These are phyloP conservation scores for Penicillium cinerascens DNA, from an alignment of 495 filamentous ascomycete genomes.

Conservation along the genomic window DNA sequence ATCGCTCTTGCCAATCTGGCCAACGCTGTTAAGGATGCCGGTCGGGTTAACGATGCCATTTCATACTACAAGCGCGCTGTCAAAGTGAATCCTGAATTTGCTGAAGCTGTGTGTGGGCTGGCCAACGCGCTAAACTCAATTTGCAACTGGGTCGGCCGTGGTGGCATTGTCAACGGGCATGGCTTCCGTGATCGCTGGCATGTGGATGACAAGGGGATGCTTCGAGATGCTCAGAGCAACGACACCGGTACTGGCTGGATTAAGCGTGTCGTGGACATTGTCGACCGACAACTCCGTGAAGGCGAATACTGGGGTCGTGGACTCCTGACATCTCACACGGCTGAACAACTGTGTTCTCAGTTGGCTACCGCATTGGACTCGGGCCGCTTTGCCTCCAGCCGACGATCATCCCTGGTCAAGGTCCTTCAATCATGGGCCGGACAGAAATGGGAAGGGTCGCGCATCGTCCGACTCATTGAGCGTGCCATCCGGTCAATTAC, in stretches of 20 bases:
- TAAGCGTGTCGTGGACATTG: constrained; percentile 91
- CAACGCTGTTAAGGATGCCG: constrained; percentile 97
- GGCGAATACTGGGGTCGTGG: constrained; percentile 86
- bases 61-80: constrained; percentile 89
- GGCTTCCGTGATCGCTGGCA: constrained; percentile 90
- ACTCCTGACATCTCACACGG: constrained; percentile 53
- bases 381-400: constrained; percentile 27
- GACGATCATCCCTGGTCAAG: constrained; percentile 34
- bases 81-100: constrained; percentile 87
- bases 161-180: constrained; percentile 69
- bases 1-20: constrained; percentile 96
- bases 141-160: constrained; percentile 90
- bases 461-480: constrained; percentile 81
- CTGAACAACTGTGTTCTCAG: constrained; percentile 51
- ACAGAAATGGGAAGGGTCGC: constrained; percentile 81
- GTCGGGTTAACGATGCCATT: constrained; percentile 88
- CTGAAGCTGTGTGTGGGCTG: constrained; percentile 93
- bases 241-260: constrained; percentile 75
- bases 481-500: constrained; percentile 71
- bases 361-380: constrained; percentile 32
- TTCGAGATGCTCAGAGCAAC: constrained; percentile 66
- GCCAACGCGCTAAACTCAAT: constrained; percentile 96
- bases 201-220: constrained; percentile 80
- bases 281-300: constrained; percentile 84
- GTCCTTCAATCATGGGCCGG: constrained; percentile 68